Conservation (phyloP, 495 filamentous ascomycete genomes). For the Beverwykella pulmonaria region DNA sequence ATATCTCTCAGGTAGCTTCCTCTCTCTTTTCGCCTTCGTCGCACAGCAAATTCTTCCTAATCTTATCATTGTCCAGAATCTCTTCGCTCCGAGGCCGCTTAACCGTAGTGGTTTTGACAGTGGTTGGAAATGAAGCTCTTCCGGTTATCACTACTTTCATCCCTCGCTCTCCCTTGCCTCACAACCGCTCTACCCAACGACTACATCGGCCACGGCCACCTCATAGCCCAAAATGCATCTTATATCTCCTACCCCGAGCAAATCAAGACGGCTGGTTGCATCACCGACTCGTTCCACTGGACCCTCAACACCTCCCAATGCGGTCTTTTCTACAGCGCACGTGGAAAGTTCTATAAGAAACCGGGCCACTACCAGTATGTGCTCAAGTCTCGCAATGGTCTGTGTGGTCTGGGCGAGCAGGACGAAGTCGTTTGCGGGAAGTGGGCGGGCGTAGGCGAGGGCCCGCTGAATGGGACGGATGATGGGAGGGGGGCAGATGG, state of each 20-base stretch:
- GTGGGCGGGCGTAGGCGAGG: constrained; percentile 1
- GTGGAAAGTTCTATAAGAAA: background rate
- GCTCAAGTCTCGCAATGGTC: background rate
- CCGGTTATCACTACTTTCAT: background rate
- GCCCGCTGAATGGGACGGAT: constrained; percentile 4
- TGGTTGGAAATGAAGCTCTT: background rate
- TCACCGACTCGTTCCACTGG: constrained; percentile 1
- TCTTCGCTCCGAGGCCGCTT: too few relatives aligned
- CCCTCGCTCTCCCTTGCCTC: background rate
- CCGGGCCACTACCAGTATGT: background rate
- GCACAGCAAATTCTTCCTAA: too few relatives aligned
- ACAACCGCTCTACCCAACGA: background rate
- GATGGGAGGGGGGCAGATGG: background rate
- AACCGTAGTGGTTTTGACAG: too few relatives aligned
- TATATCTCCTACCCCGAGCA: background rate
- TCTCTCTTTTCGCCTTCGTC: too few relatives aligned
- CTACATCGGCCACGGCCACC: background rate
- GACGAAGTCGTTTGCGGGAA: constrained; percentile 1
- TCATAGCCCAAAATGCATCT: constrained; percentile 1
- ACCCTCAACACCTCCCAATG: background rate
- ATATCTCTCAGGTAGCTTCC: too few relatives aligned
- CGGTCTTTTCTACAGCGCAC: background rate
- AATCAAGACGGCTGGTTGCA: background rate
- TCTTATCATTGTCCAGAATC: too few relatives aligned
- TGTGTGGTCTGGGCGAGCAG: background rate